Evolutionary conservation across 2,329 filamentous ascomycete species (phyloP).

Genomic region (Neobulgaria alba): DNA sequence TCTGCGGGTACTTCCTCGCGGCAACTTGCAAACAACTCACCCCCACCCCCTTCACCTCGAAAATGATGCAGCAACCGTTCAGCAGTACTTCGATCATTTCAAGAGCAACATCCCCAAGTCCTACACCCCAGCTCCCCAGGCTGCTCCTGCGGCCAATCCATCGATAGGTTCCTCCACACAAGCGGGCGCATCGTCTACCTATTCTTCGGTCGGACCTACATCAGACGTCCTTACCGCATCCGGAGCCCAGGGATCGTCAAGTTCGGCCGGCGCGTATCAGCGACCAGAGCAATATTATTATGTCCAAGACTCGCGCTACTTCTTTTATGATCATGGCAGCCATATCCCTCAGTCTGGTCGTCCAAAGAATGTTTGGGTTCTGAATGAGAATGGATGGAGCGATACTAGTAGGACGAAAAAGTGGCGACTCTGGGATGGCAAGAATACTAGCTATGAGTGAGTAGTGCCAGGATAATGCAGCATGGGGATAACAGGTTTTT

Average conservation of each 20-base stretch:
- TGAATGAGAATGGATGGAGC: conserved; percentile 3
- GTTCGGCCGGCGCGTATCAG: not conserved
- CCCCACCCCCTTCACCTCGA: conserved; percentile 1
- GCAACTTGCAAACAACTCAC: not conserved
- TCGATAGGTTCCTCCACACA: not conserved
- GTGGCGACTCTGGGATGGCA: conserved; percentile 1
- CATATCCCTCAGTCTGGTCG: not conserved
- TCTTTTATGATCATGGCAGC: not conserved
- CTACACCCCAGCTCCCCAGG: too few species aligned
- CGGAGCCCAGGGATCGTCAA: too few species aligned
- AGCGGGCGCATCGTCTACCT: not conserved
- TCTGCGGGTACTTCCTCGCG: conserved; percentile 1
- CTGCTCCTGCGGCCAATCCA: not conserved
- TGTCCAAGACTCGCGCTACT: not conserved
- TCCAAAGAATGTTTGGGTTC: conserved; percentile 1
- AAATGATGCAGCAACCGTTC: conserved; percentile 1
- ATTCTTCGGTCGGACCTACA: not conserved
- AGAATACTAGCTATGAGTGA: conserved; percentile 1
- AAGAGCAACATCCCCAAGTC: not conserved
- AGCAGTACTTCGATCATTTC: not conserved
- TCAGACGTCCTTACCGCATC: not conserved
- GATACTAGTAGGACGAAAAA: conserved; percentile 1
- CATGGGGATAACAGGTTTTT: too few species aligned
- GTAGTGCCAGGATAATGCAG: too few species aligned
- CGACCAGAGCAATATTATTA: conserved; percentile 3